phyloP scores from a whole-genome alignment of 2,329 filamentous ascomycete species.

The Trichoderma endophyticum region DNA sequence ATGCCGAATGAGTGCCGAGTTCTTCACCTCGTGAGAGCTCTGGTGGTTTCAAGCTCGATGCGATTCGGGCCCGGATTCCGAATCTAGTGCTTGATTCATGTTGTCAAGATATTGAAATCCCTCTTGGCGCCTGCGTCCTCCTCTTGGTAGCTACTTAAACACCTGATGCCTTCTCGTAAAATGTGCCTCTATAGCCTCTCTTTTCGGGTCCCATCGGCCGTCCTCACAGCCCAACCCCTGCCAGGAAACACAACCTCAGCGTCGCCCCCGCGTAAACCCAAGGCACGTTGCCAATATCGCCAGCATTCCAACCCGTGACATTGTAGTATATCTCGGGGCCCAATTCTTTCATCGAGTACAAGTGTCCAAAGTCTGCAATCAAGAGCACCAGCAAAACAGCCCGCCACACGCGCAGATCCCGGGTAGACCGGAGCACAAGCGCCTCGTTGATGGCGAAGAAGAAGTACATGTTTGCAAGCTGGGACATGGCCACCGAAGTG shows the following conservation, averaged over 20 bases:
- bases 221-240: constrained; percentile 50
- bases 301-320: constrained; percentile 60
- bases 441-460: constrained; percentile 76
- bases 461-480: constrained; percentile 76
- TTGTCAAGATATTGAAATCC: background rate
- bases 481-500: constrained; percentile 66
- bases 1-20: constrained; percentile 5
- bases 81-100: background rate
- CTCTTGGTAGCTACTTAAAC: background rate
- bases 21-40: background rate
- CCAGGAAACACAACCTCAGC: constrained; percentile 58
- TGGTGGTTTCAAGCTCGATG: background rate
- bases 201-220: constrained; percentile 24
- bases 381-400: constrained; percentile 64
- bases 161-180: background rate
- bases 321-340: constrained; percentile 64
- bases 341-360: constrained; percentile 61
- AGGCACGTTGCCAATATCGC: constrained; percentile 65
- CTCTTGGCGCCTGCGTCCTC: background rate
- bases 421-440: constrained; percentile 66
- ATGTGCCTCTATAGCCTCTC: background rate
- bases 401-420: constrained; percentile 67
- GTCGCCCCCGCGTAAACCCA: constrained; percentile 66
- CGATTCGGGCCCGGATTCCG: background rate
- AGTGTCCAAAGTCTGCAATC: constrained; percentile 72